Conservation (phyloP, 1,139 yeast species). For the Lodderomyces margitis region DNA sequence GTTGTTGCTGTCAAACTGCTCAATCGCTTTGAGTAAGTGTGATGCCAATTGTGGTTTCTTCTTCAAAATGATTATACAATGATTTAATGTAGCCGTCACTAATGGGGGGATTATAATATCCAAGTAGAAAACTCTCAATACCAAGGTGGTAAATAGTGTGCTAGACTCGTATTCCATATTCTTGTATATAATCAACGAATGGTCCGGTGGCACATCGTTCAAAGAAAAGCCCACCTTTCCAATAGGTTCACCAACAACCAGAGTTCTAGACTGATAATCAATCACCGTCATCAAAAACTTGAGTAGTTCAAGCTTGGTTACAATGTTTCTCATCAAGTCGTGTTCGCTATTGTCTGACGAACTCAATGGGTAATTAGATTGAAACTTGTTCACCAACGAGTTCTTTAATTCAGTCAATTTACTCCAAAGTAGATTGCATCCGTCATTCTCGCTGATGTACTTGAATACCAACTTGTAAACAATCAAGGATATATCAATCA, state of each 20-base stretch:
- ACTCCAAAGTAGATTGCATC: conserved; percentile 42
- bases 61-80: conserved; percentile 51
- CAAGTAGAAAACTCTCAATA: conserved; percentile 54
- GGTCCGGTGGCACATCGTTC: conserved; percentile 58
- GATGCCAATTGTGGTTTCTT: conserved; percentile 55
- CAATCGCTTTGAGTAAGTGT: conserved; percentile 42
- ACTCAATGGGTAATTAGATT: conserved; percentile 41
- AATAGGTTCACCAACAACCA: conserved; percentile 17
- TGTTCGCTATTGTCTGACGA: conserved; percentile 49
- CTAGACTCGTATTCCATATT: conserved; percentile 70
- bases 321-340: conserved; percentile 49
- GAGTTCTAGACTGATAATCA: conserved; percentile 63
- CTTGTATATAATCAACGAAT: conserved; percentile 60
- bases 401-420: conserved; percentile 44
- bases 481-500: conserved; percentile 35
- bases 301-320: conserved; percentile 61
- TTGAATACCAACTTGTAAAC: conserved; percentile 40
- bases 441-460: conserved; percentile 45
- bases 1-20: conserved; percentile 35
- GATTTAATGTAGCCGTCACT: conserved; percentile 54
- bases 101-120: conserved; percentile 57
- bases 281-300: conserved; percentile 74
- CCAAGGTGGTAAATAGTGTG: conserved; percentile 67
- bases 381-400: conserved; percentile 34
- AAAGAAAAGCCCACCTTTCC: conserved; percentile 44